Evolutionary conservation across 1,139 yeast species (phyloP), one percentile per base, ranked within the genome.

Genomic region (Candida frijolesensis): DNA sequence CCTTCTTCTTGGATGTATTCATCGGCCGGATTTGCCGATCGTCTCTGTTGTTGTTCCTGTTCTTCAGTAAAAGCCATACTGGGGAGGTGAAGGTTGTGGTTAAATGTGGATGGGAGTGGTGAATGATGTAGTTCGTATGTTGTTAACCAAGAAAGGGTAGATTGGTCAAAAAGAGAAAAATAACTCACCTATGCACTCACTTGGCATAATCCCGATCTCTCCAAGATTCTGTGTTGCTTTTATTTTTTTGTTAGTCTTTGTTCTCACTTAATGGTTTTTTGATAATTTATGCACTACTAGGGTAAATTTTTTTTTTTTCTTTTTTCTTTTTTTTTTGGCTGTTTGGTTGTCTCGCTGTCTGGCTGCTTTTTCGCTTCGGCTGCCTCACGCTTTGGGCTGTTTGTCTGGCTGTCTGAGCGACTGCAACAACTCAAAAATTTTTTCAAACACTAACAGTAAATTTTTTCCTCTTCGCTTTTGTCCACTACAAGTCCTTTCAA

Each of bases 1-100:
- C 58, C 61, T n/a, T 50, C 46, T 16, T 35, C 42, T 19, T 44
- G 46, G 19, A 12, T 27, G 18, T 27, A 44, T 16, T 44, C 30
- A 9, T 44, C 42, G 12, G 29, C 41, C 4, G 8, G 29, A 25
- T 44, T 44, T 4, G 11, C 35, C 16, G 30, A 12, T 22, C 27
- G 42, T 38, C 42, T 38, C 16, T 10, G 33, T 27, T 44, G 42
- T 27, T 10, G 46, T 7, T 19, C 25, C 5, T 44, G 33, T 10
- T 44, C 42, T 22, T 29, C 39, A 19, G 45, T 42, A 14, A 15
- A 22, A 2, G 32, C 33, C 45, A 42, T 42, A 16, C 16, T 16
- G 11, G 15, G 10, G 12, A 22, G 12, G 16, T 10, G 19, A 11
- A 30, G 12, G 19, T 4, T 10, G n/a, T 27, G 43, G 19, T 19